phyloP scores from a whole-genome alignment of 169 alveolate species.

The Perkinsus olseni region DNA sequence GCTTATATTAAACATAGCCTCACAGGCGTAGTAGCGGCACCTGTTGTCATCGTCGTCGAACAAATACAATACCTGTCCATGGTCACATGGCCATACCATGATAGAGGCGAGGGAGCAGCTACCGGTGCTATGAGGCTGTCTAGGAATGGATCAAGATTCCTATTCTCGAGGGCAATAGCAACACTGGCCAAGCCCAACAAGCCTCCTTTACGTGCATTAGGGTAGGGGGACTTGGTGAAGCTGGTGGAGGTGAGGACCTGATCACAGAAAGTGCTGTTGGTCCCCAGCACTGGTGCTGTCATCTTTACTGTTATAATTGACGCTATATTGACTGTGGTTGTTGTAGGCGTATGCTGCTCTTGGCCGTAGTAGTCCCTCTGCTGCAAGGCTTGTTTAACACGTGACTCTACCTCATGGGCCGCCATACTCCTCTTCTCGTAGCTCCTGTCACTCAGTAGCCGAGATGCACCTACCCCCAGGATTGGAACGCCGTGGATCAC shows the following conservation, averaged over 20 bases:
- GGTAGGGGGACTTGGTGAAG: neutral
- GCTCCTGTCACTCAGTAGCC: conserved; percentile 16
- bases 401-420: conserved; percentile 25
- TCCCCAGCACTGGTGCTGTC: neutral
- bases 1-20: conserved; percentile 18
- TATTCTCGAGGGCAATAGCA: conserved; percentile 21
- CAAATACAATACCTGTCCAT: neutral
- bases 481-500: neutral
- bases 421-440: conserved; percentile 33
- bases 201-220: conserved; percentile 23
- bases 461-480: conserved; percentile 2
- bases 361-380: neutral
- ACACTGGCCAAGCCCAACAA: conserved; percentile 23
- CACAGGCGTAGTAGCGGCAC: conserved; percentile 37
- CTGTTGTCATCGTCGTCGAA: conserved; percentile 9
- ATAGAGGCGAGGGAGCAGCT: neutral
- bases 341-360: neutral
- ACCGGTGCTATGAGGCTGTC: neutral
- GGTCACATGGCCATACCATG: no score
- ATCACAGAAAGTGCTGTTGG: neutral
- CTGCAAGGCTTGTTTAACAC: neutral
- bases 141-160: neutral
- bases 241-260: neutral
- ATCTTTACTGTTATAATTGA: neutral
- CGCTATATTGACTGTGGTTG: neutral